Base-by-base conservation (phyloP, 1,139 yeast genomes). In the Kodamaea sp. region DNA sequence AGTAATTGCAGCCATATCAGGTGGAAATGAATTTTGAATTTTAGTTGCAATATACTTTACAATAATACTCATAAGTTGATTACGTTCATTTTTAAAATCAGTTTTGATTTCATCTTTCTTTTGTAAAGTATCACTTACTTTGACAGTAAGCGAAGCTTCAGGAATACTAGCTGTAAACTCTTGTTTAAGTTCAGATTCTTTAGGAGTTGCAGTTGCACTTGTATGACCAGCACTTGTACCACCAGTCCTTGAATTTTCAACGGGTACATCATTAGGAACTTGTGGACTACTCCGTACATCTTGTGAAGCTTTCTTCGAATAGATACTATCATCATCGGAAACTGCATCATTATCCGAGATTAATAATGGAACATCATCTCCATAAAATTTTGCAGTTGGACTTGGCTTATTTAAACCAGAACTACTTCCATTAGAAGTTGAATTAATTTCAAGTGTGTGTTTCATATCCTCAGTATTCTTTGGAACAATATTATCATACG, bases 11-110 rank as follows among this genome's bases (percentile, higher is more conserved):
- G 41, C 33, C 12, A 32, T 27, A 31, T 41, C 44, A 4, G 75
- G 75, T 22, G 78, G 78, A 50, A 70, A 71, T 6, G 73, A 62
- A 46, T 70, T 70, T 37, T 65, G 61, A 41, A 72, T 70, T 48
- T 71, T 71, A 38, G 72, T 65, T 9, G 76, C 67, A 32, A 70
- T 58, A 43, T 71, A 72, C 47, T 70, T 71, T 36, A 71, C 72
- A 27, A 70, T 61, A 10, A 71, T 62, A 39, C 65, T 64, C 78
- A 72, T 72, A 27, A 72, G 53, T 45, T 67, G 70, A 29, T 47
- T 49, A 26, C 61, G 49, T 39, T 62, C 63, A 25, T 39, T 35
- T 15, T 27, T 27, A 15, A 15, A 27, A 8, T 10, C 9, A 25
- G 22, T n/a, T 30, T 3, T 2, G 4, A 5, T 11, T 20, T 25